Evolutionary conservation across 805 yeast genomes (phyloP), one percentile per base, ranked within the genome.

Genomic region (Candida patagonica): DNA sequence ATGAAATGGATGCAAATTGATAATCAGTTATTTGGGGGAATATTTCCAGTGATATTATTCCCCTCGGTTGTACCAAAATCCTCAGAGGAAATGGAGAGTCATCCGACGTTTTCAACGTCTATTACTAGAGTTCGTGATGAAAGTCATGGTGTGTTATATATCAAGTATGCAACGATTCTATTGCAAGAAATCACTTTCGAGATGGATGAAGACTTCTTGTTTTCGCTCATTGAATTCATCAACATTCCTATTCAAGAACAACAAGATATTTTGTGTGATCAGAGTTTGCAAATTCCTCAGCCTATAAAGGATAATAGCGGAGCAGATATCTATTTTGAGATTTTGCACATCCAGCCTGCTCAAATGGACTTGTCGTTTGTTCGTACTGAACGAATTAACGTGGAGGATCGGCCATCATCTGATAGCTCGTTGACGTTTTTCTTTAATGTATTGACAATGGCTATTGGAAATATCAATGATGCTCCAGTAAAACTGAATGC

Each of bases 1-100:
- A 60, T 88, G 51, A 88, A 89, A 55, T 94, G 98, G 98, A 65
- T 92, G 24, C 99, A 92, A 59, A 69, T 89, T 35, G 98, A 92
- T 57, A 89, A 92, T 53, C 95, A 87, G 56, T 62, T 89, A 35
- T 85, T 78, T 52, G 95, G 95, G 3, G 83, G 95, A 9, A 73
- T 80, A 1, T 92, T 73, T 62, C 96, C 96, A 2, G 89, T 88
- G 41, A 67, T 92, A 9, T 48, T 92, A 7, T 94, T 85, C 56
- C 99, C 99, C 3, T 80, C 87, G 2, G 87, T 85, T 7, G 74
- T 92, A 35, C 94, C 96, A 1, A 83, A 85, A 52, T 78, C 85
- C 0, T 75, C 80, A 3, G 74, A 74, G 47, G 97, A 89, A 52
- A 74, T 87, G 74, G 80, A 78, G 41, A 78, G 71, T 37, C 97